Evolutionary conservation across 1,284 basidiomycete species (phyloP), one percentile per base, ranked within the genome.

Genomic region (Heterobasidion parviporum): DNA sequence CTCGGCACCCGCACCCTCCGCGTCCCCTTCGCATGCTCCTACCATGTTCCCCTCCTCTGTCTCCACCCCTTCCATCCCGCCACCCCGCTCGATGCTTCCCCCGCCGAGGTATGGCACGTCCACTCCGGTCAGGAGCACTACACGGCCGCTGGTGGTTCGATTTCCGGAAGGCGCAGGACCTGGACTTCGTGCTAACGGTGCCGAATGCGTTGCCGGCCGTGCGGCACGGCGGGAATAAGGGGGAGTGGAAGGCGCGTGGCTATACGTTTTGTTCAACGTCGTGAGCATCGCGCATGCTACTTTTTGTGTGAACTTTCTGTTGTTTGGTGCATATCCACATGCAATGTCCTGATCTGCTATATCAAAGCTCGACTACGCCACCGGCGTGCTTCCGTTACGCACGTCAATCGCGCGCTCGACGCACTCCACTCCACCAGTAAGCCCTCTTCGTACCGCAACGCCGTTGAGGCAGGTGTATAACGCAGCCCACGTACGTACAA

Each of bases 131-230:
- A 64, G 12, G 76, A 81, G 54, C 73, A 73, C 38, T 78, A 74
- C 66, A 60, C 68, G 12, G 76, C 78, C 59, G 70, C 75, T 3
- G 70, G 38, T 80, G 78, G 75, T 71, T 74, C 59, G 70, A 74
- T 56, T 74, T 78, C 41, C 85, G 82, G 83, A 72, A 80, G 50
- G 71, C 74, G 45, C 61, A 75, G 18, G 71, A 71, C 6, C 69
- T 85, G 34, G 84, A 88, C 68, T 80, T 81, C 57, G 67, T 88
- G 32, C 67, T 88, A 51, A 81, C 79, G 81, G 18, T 80, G 10
- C 78, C 81, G 6, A 81, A 83, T 61, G 77, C 79, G 32, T 68
- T 79, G 12, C 83, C 82, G 1, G 82, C 82, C 0, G 69, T 82
- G 12, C 72, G 74, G n/a, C 73, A 79, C 55, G 65, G 68, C 0